These are phyloP conservation scores for Yamadazyma diddensiae DNA, from an alignment of 1,139 yeast genomes.

Conservation along the genomic window DNA sequence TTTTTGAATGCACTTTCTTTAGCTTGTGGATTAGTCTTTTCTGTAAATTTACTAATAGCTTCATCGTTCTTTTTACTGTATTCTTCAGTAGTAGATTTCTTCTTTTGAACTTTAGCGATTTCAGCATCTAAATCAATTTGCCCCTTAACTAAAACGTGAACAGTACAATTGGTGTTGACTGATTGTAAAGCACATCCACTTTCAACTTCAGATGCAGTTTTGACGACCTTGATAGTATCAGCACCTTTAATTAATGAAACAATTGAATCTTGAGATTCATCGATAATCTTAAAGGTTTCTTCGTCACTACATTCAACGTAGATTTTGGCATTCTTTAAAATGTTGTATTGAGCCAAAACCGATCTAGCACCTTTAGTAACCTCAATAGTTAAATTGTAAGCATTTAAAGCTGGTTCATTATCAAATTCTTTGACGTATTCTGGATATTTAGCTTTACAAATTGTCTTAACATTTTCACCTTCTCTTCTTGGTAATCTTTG, in stretches of 20 bases:
- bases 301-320: conserved; percentile 66
- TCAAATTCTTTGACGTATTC: conserved; percentile 56
- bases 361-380: conserved; percentile 93
- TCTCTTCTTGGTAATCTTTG: conserved; percentile 93
- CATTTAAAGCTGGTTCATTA: conserved; percentile 62
- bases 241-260: conserved; percentile 91
- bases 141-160: conserved; percentile 90
- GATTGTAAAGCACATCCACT: conserved; percentile 87
- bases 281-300: conserved; percentile 50
- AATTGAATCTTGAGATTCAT: conserved; percentile 76
- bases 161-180: conserved; percentile 77
- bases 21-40: conserved; percentile 80
- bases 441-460: conserved; percentile 80
- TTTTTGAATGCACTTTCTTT: conserved; percentile 71
- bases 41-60: conserved; percentile 68
- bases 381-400: conserved; percentile 80
- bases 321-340: conserved; percentile 82
- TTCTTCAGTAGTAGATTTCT: conserved; percentile 63
- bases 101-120: conserved; percentile 76
- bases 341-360: conserved; percentile 82
- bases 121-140: conserved; percentile 91
- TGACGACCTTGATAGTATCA: conserved; percentile 63
- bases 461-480: conserved; percentile 65
- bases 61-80: conserved; percentile 37
- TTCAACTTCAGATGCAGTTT: conserved; percentile 56